Evolutionary conservation across 1,284 basidiomycete species (phyloP), one percentile per base, ranked within the genome.

Genomic region (Paramarasmius palmivorus): DNA sequence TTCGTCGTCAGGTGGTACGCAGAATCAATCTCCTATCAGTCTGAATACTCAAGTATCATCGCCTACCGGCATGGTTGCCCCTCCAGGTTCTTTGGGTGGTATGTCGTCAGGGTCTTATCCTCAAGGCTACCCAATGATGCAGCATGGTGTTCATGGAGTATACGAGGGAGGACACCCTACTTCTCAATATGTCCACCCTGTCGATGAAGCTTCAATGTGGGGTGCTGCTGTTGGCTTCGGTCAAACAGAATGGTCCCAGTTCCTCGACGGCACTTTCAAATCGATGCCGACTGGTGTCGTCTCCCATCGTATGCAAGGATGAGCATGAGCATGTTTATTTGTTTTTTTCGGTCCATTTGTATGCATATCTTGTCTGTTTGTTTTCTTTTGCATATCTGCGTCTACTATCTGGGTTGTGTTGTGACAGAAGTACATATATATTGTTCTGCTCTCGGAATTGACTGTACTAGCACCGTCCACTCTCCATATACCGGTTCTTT

Each of bases 151-250:
- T 14, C 15, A 23, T 14, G 25, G n/a, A n/a, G n/a, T n/a, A n/a
- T n/a, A 46, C 29, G 44, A 7, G 6, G 29, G 29, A 6, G 29
- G 29, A 32, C 29, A 32, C 15, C 19, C 40, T 58, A 61, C 29
- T 51, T 63, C 23, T 12, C 71, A 72, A 37, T 77, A 76, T 55
- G 65, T 70, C 6, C 74, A 77, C 51, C 71, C 75, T 32, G 73
- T 73, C 39, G 80, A 81, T 50, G 78, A 82, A 52, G 60, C 73
- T 20, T 68, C 69, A 4, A 81, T 83, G 71, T 84, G 82, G 82
- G 82, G 83, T 29, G 75, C 82, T 7, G 76, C 80, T 23, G 74
- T 82, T 49, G 83, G 83, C 25, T 80, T 84, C 59, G 82, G 75
- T 44, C 81, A 82, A 57, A 75, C 78, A 37, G 82, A 84, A 64